Evolutionary conservation across 2,329 filamentous ascomycete species (phyloP), one percentile per base, ranked within the genome.

Genomic region (Cyphellophora attinorum): DNA sequence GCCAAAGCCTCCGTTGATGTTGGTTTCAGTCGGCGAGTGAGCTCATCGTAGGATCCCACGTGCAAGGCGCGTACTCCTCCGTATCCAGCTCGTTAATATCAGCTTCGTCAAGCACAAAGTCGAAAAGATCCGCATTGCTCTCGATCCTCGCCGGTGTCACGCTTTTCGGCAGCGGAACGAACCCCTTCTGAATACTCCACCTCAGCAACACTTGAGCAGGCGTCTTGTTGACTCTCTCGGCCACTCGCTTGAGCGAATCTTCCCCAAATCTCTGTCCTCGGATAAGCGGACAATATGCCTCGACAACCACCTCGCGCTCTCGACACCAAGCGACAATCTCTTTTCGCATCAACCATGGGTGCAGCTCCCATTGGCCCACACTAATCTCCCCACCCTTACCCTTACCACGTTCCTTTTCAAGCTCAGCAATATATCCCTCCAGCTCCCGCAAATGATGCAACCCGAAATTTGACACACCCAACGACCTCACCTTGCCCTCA

Each of bases 311-410:
- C 39, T 68, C 67, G 13, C 75, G 67, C 56, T 78, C 67, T 43
- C 67, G 58, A 48, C 81, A 82, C 85, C 86, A 95, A 30, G 73
- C 64, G 6, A 79, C 76, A 41, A 95, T 85, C 51, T 94, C 85
- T 13, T 68, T 63, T n/a, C 86, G 70, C 6, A 77, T 69, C 27
- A 86, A 74, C 86, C 85, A 95, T 1, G 88, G 88, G 58, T 95
- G 88, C 10, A 95, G 63, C 60, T 95, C 88, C 59, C 81, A 85
- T 60, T 94, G 88, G 27, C 85, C 86, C 21, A 94, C 81, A 41
- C 79, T 81, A 50, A 94, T 71, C 27, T 84, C 64, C 15, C 84
- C 84, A 3, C 71, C 73, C n/a, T n/a, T n/a, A 46, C 75, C 78
- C 6, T n/a, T n/a, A n/a, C n/a, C n/a, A n/a, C n/a, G n/a, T n/a